Conservation (phyloP, 2,329 filamentous ascomycete genomes). For the Nemania diffusa region DNA sequence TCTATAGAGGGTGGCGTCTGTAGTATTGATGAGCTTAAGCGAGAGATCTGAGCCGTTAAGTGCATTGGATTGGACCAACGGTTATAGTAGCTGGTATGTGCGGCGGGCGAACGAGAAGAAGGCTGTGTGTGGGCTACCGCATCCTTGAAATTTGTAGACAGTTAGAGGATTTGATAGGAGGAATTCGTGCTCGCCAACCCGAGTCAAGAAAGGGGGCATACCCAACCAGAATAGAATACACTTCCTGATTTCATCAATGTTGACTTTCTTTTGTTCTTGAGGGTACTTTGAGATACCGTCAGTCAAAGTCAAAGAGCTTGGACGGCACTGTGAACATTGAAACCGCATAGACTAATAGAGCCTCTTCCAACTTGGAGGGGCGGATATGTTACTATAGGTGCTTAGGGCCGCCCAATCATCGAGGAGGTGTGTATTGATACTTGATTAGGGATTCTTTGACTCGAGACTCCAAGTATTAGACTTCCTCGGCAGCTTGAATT, state of each 20-base stretch:
- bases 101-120: background rate
- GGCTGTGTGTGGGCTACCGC: conserved; percentile 7
- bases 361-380: conserved; percentile 12
- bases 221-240: background rate
- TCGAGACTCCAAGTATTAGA: background rate
- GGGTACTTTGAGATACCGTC: conserved; percentile 30
- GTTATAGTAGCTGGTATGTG: background rate
- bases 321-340: conserved; percentile 26
- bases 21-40: conserved; percentile 35
- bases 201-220: background rate
- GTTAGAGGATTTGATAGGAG: conserved; percentile 1
- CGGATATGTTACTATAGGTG: conserved; percentile 22
- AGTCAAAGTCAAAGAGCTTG: conserved; percentile 17
- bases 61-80: conserved; percentile 9
- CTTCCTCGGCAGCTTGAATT: background rate
- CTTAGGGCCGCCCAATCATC: background rate
- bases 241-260: conserved; percentile 2
- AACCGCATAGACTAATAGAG: background rate
- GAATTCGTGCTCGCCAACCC: background rate
- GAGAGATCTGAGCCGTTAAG: conserved; percentile 31
- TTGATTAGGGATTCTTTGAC: background rate
- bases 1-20: conserved; percentile 16
- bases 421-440: background rate
- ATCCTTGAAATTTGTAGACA: background rate
- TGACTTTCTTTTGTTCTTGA: background rate